phyloP scores from a whole-genome alignment of 805 yeast genomes.

The Starmera caribaea region DNA sequence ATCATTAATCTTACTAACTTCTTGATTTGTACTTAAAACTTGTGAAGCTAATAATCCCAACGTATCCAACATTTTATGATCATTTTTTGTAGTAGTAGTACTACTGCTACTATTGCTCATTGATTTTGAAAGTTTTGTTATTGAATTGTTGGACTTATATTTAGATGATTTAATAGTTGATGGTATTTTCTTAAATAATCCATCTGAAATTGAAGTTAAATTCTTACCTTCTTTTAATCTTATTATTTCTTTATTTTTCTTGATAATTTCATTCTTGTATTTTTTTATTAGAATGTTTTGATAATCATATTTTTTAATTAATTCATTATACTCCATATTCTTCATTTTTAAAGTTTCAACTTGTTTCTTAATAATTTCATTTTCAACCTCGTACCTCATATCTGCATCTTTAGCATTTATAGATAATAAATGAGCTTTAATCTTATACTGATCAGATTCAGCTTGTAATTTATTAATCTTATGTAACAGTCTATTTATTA shows the following conservation, averaged over 20 bases:
- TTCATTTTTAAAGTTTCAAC: slow-evolving; percentile 30
- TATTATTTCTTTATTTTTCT: slow-evolving; percentile 35
- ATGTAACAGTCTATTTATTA: slow-evolving; percentile 12
- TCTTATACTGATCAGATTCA: slow-evolving; percentile 24
- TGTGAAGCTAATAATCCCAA: slow-evolving; percentile 47
- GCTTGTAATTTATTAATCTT: slow-evolving; percentile 17
- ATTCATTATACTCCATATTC: slow-evolving; percentile 21
- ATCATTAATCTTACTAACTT: neutral
- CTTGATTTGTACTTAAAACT: slow-evolving; percentile 28
- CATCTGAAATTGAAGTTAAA: slow-evolving; percentile 3
- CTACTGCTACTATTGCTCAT: neutral
- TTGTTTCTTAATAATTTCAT: slow-evolving; percentile 32
- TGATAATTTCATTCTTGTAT: slow-evolving; percentile 31
- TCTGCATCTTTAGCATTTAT: slow-evolving; percentile 33
- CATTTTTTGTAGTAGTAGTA: too few species aligned
- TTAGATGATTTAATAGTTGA: slow-evolving; percentile 4
- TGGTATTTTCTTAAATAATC: slow-evolving; percentile 7
- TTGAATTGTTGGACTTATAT: too few species aligned
- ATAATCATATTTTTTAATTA: slow-evolving; percentile 27
- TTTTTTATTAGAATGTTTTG: slow-evolving; percentile 36
- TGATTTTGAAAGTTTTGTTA: too few species aligned
- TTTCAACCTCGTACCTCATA: slow-evolving; percentile 39
- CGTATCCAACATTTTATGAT: slow-evolving; percentile 31
- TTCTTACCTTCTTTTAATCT: slow-evolving; percentile 21
- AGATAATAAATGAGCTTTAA: slow-evolving; percentile 29